These are phyloP conservation scores for Glebionis coronaria DNA, from an alignment of 129 eudicot genomes.

Conservation along the genomic window DNA sequence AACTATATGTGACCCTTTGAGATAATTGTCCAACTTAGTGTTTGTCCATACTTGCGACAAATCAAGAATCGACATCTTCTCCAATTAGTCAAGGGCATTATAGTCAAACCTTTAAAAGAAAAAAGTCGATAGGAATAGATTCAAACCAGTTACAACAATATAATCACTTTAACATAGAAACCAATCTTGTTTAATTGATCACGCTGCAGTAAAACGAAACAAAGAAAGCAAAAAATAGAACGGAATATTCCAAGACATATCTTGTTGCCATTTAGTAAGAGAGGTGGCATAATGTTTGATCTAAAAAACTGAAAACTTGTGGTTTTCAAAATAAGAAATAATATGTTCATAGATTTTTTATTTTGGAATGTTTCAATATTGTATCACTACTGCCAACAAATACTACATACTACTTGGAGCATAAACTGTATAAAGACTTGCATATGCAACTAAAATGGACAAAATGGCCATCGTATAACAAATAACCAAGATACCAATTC, in stretches of 20 bases:
- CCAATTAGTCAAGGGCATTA: slow-evolving; percentile 81
- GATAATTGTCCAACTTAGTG: background rate
- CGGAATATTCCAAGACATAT: too few species aligned
- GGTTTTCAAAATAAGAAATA: background rate
- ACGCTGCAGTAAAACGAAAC: slow-evolving; percentile 42
- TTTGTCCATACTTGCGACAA: slow-evolving; percentile 66
- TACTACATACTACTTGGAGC: too few species aligned
- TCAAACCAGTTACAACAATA: background rate
- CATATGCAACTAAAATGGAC: too few species aligned
- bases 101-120: slow-evolving; percentile 66
- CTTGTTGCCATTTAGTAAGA: background rate
- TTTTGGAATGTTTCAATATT: background rate
- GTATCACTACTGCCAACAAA: background rate
- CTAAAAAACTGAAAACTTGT: background rate
- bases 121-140: background rate
- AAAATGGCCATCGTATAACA: too few species aligned
- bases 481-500: too few species aligned
- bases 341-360: background rate
- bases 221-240: background rate
- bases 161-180: background rate
- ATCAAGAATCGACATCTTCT: slow-evolving; percentile 85
- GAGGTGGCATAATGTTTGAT: background rate
- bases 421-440: too few species aligned
- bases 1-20: background rate
- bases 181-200: slow-evolving; percentile 75